Evolutionary conservation across 805 yeast species (phyloP).

Genomic region (Starmera quercuum): DNA sequence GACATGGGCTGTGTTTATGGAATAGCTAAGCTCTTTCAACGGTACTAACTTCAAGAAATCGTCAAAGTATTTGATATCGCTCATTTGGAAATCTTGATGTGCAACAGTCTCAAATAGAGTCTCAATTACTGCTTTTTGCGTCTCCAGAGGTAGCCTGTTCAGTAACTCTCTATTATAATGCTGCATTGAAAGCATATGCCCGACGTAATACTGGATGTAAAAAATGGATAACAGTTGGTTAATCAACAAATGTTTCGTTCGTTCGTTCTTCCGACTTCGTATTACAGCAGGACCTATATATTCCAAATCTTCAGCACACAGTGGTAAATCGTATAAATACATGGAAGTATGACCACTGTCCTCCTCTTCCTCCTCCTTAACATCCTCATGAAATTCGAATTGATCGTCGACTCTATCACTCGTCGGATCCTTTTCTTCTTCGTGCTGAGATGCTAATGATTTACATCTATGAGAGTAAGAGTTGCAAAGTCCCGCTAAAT

Average conservation of each 20-base stretch:
- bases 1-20: not conserved
- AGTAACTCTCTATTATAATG: not conserved
- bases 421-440: not conserved
- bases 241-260: conserved; percentile 2
- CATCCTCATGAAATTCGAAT: not conserved
- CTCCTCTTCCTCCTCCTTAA: not conserved
- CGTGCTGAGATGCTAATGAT: no score
- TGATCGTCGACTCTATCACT: not conserved
- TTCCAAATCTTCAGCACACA: conserved; percentile 3
- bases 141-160: not conserved
- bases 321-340: not conserved
- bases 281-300: conserved; percentile 1
- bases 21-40: not conserved
- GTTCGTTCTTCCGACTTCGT: conserved; percentile 2
- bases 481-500: no score
- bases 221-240: conserved; percentile 1
- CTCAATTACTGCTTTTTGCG: not conserved
- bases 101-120: not conserved
- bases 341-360: no score
- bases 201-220: not conserved
- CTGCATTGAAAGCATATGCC: not conserved
- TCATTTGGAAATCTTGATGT: not conserved
- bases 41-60: not conserved
- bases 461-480: no score
- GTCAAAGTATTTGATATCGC: not conserved